phyloP scores from a whole-genome alignment of 352 stramenopile genomes.

The Pseudoperonospora humuli region DNA sequence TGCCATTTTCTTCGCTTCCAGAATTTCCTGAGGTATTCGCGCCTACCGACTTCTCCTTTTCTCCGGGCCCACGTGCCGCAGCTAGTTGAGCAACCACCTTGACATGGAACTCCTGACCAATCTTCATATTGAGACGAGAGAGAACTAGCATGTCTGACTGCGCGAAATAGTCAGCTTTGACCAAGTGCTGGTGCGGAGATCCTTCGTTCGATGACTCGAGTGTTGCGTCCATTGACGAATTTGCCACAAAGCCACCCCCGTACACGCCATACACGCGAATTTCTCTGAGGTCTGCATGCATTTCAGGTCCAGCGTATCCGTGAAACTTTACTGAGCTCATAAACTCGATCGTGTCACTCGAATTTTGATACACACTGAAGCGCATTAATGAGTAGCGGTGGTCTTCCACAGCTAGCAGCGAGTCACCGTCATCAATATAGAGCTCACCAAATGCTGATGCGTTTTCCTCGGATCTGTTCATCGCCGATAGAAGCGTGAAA shows the following conservation, averaged over 20 bases:
- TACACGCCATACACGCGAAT: constrained; percentile 54
- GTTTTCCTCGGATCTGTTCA: constrained; percentile 19
- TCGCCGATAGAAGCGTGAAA: constrained; percentile 48
- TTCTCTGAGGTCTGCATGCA: constrained; percentile 40
- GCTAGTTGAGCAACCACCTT: constrained; percentile 25
- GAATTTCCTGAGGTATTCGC: constrained; percentile 21
- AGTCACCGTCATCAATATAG: constrained; percentile 73
- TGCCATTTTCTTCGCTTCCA: constrained; percentile 7
- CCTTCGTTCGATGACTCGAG: constrained; percentile 7
- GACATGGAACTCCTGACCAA: constrained; percentile 44
- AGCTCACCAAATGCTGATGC: constrained; percentile 42
- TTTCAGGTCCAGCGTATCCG: constrained; percentile 64
- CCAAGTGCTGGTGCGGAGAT: not conserved
- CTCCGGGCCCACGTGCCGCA: constrained; percentile 9
- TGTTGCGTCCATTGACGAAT: constrained; percentile 44
- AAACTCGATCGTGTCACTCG: constrained; percentile 34
- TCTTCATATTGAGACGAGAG: constrained; percentile 29
- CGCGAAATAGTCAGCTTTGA: constrained; percentile 60
- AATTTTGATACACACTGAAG: constrained; percentile 34
- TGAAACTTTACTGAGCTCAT: constrained; percentile 24
- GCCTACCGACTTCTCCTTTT: constrained; percentile 19
- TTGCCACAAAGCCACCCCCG: constrained; percentile 35
- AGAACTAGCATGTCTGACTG: constrained; percentile 59
- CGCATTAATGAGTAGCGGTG: constrained; percentile 42
- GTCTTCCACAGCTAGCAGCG: constrained; percentile 48